Evolutionary conservation across 225 moss, liverwort and hornwort species (phyloP).

Genomic region (Bryoerythrophyllum caledonicum): DNA sequence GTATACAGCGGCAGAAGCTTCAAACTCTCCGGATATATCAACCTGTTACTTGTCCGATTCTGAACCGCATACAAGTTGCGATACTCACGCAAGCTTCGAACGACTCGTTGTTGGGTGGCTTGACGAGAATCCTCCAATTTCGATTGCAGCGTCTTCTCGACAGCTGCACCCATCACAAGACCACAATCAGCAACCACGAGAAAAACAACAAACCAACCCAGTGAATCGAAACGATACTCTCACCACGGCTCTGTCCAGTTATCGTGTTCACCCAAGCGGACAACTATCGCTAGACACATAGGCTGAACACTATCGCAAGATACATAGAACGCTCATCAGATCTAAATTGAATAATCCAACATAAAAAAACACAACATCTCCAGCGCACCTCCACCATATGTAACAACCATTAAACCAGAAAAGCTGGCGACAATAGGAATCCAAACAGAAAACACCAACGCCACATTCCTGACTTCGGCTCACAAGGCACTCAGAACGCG

Average conservation of each 20-base stretch:
- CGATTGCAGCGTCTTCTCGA: slow-evolving; percentile 80
- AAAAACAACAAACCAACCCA: slow-evolving; percentile 2
- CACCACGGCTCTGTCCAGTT: background rate
- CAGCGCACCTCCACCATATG: background rate
- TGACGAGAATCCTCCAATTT: slow-evolving; percentile 54
- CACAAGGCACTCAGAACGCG: slow-evolving; percentile 10
- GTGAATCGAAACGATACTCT: background rate
- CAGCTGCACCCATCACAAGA: slow-evolving; percentile 47
- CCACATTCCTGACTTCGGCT: background rate
- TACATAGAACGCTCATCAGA: background rate
- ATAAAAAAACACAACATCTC: background rate
- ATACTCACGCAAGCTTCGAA: slow-evolving; percentile 88
- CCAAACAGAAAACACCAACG: background rate
- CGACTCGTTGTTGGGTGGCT: slow-evolving; percentile 68
- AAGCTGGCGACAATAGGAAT: background rate
- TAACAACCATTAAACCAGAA: background rate
- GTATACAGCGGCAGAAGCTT: slow-evolving; percentile 85
- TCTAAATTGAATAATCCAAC: background rate
- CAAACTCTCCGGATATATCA: slow-evolving; percentile 86
- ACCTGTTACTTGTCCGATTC: slow-evolving; percentile 79
- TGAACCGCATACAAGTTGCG: slow-evolving; percentile 81
- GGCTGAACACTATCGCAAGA: no score
- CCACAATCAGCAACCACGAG: background rate
- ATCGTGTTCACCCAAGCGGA: background rate
- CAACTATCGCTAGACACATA: background rate